phyloP scores from a whole-genome alignment of 1,284 basidiomycete genomes.

The Cystobasidium slooffiae region DNA sequence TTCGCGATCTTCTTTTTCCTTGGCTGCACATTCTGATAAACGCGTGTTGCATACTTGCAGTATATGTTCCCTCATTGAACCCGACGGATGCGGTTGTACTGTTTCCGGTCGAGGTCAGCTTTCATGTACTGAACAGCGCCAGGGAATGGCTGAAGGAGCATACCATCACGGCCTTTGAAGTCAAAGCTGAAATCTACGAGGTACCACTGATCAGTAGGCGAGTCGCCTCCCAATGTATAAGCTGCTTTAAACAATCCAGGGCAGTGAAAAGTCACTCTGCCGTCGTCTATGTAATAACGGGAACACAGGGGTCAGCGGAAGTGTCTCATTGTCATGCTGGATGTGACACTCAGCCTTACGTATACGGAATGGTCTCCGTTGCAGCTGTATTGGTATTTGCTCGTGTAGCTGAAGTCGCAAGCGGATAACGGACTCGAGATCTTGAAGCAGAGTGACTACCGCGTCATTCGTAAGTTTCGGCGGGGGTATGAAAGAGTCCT shows the following conservation, averaged over 20 bases:
- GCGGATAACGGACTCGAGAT: slow-evolving; percentile 75
- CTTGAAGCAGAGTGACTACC: slow-evolving; percentile 67
- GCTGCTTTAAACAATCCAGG: slow-evolving; percentile 75
- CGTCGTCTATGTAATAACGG: slow-evolving; percentile 61
- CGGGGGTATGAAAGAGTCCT: slow-evolving; percentile 71
- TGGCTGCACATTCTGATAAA: slow-evolving; percentile 60
- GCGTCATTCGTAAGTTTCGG: slow-evolving; percentile 70
- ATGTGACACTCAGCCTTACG: slow-evolving; percentile 59
- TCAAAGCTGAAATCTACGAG: slow-evolving; percentile 76
- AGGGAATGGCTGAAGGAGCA: background rate
- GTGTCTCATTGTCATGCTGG: background rate
- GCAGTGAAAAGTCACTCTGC: slow-evolving; percentile 75
- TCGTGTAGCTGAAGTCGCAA: slow-evolving; percentile 65
- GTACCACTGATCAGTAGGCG: slow-evolving; percentile 75
- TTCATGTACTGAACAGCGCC: background rate
- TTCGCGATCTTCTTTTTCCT: background rate
- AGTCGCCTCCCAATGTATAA: slow-evolving; percentile 70
- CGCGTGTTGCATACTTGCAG: slow-evolving; percentile 62
- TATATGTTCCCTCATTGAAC: slow-evolving; percentile 54
- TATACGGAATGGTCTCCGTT: slow-evolving; percentile 69
- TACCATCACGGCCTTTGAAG: slow-evolving; percentile 65
- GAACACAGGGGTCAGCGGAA: background rate
- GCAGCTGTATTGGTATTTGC: slow-evolving; percentile 56
- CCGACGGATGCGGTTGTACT: slow-evolving; percentile 47
- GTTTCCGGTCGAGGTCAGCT: slow-evolving; percentile 44